Base-by-base conservation (phyloP, 148 eudicot species). In the Drosera capensis region DNA sequence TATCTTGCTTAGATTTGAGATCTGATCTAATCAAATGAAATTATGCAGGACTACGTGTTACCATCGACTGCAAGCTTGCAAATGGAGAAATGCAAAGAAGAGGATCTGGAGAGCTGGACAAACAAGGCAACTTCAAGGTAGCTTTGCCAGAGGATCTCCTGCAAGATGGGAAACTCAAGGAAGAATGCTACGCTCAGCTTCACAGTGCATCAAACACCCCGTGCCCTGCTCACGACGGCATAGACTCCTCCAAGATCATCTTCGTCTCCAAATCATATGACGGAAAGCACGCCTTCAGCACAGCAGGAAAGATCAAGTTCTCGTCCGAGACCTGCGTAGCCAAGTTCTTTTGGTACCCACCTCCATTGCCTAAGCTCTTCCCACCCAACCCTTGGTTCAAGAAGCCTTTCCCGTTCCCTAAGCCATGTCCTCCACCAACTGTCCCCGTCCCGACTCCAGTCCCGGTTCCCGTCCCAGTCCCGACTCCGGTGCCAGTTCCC, bases 141-240 rank as follows among this genome's bases (percentile, higher is more conserved):
- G 29, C 46, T 29, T 18, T 68, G 38, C 64, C 72, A 5, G 50
- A 43, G 5, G 60, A 62, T 21, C 23, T 68, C 6, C 54, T 62
- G 3, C 28, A 48, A 31, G 35, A 68, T 19, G 56, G 46, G 8
- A 62, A 62, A 31, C 6, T 68, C 40, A 57, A 68, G 48, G 64
- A 68, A 54, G 60, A 68, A 48, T 68, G 72, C 38, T 57, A 36
- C 30, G 68, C 72, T 3, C 64, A 68, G 54, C 68, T 68, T 29
- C 68, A 68, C 25, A 30, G 67, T 44, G 72, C 72, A 36, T 68
- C 68, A 14, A 34, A 54, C 6, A 14, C 57, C 13, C 56, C 64
- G 3, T 62, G 72, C 41, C 56, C 72, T 1, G 18, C 64, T 53
- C 15, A 47, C 36, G 34, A 53, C 35, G 71, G 51, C 20, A n/a